phyloP scores from a whole-genome alignment of 345 rosid species.

The Gossypium longicalyx region DNA sequence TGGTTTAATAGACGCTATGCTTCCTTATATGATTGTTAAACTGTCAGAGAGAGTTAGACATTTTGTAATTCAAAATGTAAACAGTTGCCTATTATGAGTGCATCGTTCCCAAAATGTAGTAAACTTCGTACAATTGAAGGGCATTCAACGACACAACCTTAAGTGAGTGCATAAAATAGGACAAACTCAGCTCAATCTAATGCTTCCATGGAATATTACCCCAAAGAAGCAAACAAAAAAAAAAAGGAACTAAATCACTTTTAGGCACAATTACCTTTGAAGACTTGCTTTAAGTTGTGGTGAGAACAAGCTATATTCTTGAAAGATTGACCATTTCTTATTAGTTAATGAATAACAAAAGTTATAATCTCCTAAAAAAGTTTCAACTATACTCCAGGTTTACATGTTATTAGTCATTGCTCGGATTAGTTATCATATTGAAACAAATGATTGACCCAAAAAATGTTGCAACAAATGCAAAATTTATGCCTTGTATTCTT shows the following conservation, averaged over 20 bases:
- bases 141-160: not conserved
- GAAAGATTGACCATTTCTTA: not conserved
- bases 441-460: too few relatives aligned
- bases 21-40: not conserved
- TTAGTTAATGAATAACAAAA: conserved; percentile 8
- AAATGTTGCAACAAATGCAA: not conserved
- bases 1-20: not conserved
- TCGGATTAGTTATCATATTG: not conserved
- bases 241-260: not conserved
- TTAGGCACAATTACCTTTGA: conserved; percentile 49
- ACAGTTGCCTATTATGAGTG: too few relatives aligned
- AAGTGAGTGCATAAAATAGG: not conserved
- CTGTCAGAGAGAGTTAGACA: not conserved
- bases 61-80: too few relatives aligned
- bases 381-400: not conserved
- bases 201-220: not conserved
- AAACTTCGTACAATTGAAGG: not conserved
- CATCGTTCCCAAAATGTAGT: too few relatives aligned
- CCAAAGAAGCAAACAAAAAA: not conserved
- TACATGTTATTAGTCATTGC: not conserved
- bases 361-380: not conserved
- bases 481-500: too few relatives aligned
- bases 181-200: not conserved
- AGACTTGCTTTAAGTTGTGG: conserved; percentile 74
- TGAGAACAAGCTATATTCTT: conserved; percentile 93